phyloP scores from a whole-genome alignment of 2,329 filamentous ascomycete species.

The Pyricularia sp. region DNA sequence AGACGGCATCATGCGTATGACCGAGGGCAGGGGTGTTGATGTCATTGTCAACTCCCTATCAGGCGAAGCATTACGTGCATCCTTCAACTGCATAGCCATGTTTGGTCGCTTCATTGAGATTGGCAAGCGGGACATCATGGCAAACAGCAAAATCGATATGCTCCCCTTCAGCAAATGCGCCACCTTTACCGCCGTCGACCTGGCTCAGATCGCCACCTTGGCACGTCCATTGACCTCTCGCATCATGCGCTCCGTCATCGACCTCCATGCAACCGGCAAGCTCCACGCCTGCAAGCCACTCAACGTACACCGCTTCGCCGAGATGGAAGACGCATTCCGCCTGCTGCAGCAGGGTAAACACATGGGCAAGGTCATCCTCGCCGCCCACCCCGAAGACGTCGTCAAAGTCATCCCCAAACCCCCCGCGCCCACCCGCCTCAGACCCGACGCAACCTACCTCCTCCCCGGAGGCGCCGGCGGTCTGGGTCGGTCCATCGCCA shows the following conservation, averaged over 20 bases:
- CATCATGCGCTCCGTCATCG: background rate
- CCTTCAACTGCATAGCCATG: background rate
- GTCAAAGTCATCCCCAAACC: background rate
- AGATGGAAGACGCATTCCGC: constrained; percentile 1
- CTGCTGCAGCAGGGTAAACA: constrained; percentile 2
- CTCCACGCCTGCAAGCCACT: background rate
- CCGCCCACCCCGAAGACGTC: background rate
- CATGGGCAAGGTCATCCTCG: constrained; percentile 1
- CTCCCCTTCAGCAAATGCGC: background rate
- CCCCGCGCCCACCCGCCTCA: background rate
- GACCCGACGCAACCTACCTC: constrained; percentile 13
- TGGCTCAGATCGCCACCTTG: background rate
- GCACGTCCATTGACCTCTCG: background rate
- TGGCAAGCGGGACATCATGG: constrained; percentile 1
- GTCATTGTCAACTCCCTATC: constrained; percentile 4
- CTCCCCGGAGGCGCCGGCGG: constrained; percentile 19
- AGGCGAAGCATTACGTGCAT: background rate
- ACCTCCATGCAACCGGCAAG: background rate
- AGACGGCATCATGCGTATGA: constrained; percentile 13
- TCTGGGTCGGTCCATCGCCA: constrained; percentile 16
- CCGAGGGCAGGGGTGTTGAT: constrained; percentile 1
- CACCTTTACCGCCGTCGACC: background rate
- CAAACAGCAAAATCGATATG: background rate
- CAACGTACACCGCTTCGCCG: background rate
- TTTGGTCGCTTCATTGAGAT: constrained; percentile 4